Evolutionary conservation across 1,284 basidiomycete species (phyloP).

Genomic region (Cryptococcus neoformans): DNA sequence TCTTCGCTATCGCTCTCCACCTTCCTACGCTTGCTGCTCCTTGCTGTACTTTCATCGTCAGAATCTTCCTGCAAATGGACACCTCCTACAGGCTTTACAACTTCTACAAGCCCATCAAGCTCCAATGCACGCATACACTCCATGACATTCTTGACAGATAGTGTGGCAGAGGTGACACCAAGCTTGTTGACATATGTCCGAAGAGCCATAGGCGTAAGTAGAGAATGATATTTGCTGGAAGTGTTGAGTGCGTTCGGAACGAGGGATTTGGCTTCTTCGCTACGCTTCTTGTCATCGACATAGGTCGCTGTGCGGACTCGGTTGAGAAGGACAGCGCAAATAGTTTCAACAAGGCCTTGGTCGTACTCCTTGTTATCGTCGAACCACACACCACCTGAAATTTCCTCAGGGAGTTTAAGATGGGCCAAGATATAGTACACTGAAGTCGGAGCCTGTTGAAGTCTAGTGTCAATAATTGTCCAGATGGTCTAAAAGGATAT

Average conservation of each 20-base stretch:
- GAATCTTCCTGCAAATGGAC: constrained; percentile 19
- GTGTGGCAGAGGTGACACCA: constrained; percentile 26
- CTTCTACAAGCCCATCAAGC: constrained; percentile 45
- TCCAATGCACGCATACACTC: constrained; percentile 47
- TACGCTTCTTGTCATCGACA: constrained; percentile 12
- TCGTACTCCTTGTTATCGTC: constrained; percentile 46
- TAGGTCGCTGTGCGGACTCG: constrained; percentile 24
- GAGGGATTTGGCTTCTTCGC: constrained; percentile 11
- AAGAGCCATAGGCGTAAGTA: constrained; percentile 29
- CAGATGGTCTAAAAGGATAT: not conserved
- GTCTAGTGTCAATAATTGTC: not conserved
- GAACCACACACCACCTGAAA: constrained; percentile 49
- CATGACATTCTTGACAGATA: constrained; percentile 47
- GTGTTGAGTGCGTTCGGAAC: constrained; percentile 34
- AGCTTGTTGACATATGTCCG: constrained; percentile 29
- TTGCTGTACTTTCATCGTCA: constrained; percentile 13
- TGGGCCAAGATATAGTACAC: constrained; percentile 38
- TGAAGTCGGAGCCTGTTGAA: constrained; percentile 37
- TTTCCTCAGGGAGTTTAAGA: constrained; percentile 42
- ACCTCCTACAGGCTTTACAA: constrained; percentile 43
- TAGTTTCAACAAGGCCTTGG: constrained; percentile 36
- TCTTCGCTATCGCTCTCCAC: constrained; percentile 21
- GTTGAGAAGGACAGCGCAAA: constrained; percentile 30
- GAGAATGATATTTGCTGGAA: constrained; percentile 31
- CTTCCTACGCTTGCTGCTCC: constrained; percentile 16